Base-by-base conservation (phyloP, 176 grass and related monocot species). In the Carex littledalei region DNA sequence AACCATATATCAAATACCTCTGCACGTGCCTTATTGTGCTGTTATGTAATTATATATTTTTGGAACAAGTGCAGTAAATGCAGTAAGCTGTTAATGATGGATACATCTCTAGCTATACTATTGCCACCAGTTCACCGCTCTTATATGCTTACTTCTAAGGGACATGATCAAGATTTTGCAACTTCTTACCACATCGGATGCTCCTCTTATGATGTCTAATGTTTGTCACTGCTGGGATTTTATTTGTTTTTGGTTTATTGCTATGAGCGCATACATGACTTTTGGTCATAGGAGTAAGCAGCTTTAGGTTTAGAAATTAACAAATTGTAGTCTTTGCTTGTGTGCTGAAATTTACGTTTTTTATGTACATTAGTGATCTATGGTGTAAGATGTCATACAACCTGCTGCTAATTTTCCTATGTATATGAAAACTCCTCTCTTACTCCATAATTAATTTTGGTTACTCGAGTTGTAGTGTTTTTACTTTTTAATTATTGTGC, bases 181-280 rank as follows among this genome's bases (percentile, higher is more conserved):
- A 85, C 86, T 58, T 91, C 97, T 58, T 94, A 94, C 88, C 97
- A 99, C 84, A 94, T 96, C 86, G 97, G 91, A 64, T 99, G 97
- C 75, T 92, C 91, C 78, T 85, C 85, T 35, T 89, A 86, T 73
- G 89, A 98, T 64, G 39, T 56, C 71, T 98, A 74, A 91, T 67
- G 29, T n/a, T 85, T 80, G 67, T 69, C 62, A 87, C 34, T 3
- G n/a, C 34, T 3, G 24, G 59, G 21, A 5, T 17, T 67, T 32
- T 22, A 41, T 53, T 53, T 83, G 32, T 60, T 39, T 2, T 80
- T 45, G 34, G 16, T 41, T 74, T 52, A 12, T 24, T 74, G n/a
- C 10, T 22, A 74, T 12, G 20, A 74, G 70, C 9, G 10, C 20
- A 71, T 8, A 45, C 68, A 10, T 63, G 60, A 63, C 18, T 22